These are phyloP conservation scores for Talaromyces stipitatus DNA, from an alignment of 495 filamentous ascomycete genomes.

Conservation along the genomic window DNA sequence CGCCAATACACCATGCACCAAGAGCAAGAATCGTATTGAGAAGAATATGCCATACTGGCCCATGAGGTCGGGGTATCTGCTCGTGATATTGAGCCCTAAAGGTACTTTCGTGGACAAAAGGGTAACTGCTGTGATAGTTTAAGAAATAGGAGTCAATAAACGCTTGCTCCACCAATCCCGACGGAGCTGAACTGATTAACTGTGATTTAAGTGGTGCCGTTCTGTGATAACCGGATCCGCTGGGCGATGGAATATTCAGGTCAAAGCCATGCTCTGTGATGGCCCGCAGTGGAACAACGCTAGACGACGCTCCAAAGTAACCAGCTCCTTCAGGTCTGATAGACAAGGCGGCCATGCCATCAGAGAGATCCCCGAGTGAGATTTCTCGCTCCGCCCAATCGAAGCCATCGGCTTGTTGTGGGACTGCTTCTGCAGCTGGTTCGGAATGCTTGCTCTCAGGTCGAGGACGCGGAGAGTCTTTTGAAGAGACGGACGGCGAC, in stretches of 20 bases:
- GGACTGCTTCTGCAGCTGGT: conserved; percentile 35
- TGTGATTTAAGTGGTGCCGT: conserved; percentile 6
- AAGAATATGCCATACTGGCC: conserved; percentile 44
- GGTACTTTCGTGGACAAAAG: conserved; percentile 46
- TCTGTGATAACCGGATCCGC: conserved; percentile 18
- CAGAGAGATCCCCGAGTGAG: conserved; percentile 35
- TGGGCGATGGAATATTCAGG: conserved; percentile 27
- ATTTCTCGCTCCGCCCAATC: conserved; percentile 45
- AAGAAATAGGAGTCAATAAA: conserved; percentile 47
- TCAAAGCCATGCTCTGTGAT: conserved; percentile 40
- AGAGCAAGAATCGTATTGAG: conserved; percentile 44
- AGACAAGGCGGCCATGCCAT: conserved; percentile 47
- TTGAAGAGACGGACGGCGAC: conserved; percentile 19
- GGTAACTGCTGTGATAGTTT: conserved; percentile 47
- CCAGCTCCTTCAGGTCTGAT: conserved; percentile 42
- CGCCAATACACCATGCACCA: conserved; percentile 44
- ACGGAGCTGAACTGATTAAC: conserved; percentile 29
- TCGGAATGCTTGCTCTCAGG: conserved; percentile 14
- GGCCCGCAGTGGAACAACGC: conserved; percentile 38
- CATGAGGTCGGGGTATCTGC: conserved; percentile 40
- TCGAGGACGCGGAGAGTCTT: conserved; percentile 32
- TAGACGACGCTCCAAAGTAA: conserved; percentile 43
- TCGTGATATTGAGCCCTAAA: conserved; percentile 48
- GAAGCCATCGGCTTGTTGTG: conserved; percentile 44
- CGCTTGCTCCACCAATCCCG: conserved; percentile 25